These are phyloP conservation scores for Areca catechu DNA, from an alignment of 176 grass and related monocot species.

Conservation along the genomic window DNA sequence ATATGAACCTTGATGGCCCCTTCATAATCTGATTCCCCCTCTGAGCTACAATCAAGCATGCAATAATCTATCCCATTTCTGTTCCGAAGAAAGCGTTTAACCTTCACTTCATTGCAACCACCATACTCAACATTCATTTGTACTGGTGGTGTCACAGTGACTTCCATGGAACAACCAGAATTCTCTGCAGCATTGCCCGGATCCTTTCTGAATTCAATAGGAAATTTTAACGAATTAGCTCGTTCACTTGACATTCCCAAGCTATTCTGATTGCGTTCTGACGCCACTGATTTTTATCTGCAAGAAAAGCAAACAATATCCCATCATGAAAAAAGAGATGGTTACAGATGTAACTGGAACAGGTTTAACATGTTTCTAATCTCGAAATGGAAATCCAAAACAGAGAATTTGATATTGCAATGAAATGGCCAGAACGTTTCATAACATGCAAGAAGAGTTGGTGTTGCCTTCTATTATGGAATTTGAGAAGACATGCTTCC, in stretches of 20 bases:
- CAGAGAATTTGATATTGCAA: too few relatives aligned
- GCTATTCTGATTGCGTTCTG: background rate
- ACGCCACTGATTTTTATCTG: background rate
- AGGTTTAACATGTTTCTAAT: too few relatives aligned
- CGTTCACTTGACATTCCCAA: background rate
- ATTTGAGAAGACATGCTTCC: too few relatives aligned
- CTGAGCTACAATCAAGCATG: constrained; percentile 30
- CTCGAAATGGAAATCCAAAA: too few relatives aligned
- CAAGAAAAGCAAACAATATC: background rate
- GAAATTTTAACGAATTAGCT: background rate
- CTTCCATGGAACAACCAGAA: background rate
- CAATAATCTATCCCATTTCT: constrained; percentile 27
- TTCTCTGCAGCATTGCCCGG: background rate
- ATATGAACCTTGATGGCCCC: constrained; percentile 20
- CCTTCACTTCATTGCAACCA: constrained; percentile 1
- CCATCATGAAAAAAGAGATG: background rate
- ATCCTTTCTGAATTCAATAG: constrained; percentile 3
- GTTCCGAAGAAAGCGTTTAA: constrained; percentile 22
- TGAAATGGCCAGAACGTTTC: too few relatives aligned
- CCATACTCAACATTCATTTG: constrained; percentile 5
- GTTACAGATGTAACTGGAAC: too few relatives aligned
- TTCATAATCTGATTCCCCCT: constrained; percentile 28
- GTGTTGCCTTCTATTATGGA: too few relatives aligned
- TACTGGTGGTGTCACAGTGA: background rate
- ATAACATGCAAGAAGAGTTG: too few relatives aligned